Evolutionary conservation across 2,329 filamentous ascomycete species (phyloP).

Genomic region (Aureobasidium sp.): DNA sequence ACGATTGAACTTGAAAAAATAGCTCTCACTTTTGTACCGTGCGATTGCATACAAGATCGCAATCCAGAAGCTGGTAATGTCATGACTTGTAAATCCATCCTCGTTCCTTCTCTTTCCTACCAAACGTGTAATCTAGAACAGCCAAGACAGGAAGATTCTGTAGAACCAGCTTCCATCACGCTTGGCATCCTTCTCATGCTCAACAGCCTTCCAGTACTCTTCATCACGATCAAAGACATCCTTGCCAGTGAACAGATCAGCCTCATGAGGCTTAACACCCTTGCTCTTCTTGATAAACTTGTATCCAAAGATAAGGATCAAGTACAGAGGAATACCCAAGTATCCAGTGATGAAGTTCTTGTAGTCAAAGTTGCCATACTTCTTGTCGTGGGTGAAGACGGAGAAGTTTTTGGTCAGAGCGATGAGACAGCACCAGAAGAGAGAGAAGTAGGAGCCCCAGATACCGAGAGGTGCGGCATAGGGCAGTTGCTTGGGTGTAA

Average conservation of each 20-base stretch:
- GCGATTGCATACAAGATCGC: no score
- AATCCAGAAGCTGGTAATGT: no score
- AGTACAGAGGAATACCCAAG: slow-evolving; percentile 66
- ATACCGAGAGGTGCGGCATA: slow-evolving; percentile 64
- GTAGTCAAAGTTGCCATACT: slow-evolving; percentile 55
- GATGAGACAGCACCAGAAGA: slow-evolving; percentile 64
- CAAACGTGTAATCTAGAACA: slow-evolving; percentile 38
- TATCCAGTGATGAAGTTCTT: slow-evolving; percentile 73
- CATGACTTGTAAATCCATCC: no score
- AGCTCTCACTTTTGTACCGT: no score
- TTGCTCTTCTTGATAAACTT: slow-evolving; percentile 50
- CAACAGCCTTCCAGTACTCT: slow-evolving; percentile 55
- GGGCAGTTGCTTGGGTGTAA: slow-evolving; percentile 35
- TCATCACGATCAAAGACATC: slow-evolving; percentile 66
- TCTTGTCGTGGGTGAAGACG: slow-evolving; percentile 50
- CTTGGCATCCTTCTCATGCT: slow-evolving; percentile 37
- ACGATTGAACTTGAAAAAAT: no score
- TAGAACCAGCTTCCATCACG: slow-evolving; percentile 45
- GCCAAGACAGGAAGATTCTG: slow-evolving; percentile 50
- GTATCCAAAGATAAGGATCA: slow-evolving; percentile 61
- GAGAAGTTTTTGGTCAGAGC: slow-evolving; percentile 76
- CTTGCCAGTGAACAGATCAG: slow-evolving; percentile 66
- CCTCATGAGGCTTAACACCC: slow-evolving; percentile 49
- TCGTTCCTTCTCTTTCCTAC: no score
- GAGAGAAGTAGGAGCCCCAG: slow-evolving; percentile 57